phyloP scores from a whole-genome alignment of 768 basidiomycete species.

The Boletus patriciae region DNA sequence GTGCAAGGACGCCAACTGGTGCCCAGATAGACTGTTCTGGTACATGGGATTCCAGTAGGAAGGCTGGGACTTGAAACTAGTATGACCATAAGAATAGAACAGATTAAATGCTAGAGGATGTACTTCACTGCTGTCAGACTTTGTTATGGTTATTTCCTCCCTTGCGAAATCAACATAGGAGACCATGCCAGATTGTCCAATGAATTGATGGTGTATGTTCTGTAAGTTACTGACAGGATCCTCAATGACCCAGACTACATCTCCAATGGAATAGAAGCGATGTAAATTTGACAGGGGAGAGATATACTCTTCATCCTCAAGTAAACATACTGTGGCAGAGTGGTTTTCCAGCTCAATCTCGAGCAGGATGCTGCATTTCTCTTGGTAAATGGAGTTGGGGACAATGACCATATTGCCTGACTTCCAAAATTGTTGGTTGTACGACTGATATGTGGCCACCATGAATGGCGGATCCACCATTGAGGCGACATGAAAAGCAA shows the following conservation, averaged over 20 bases:
- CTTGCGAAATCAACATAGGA: fast-evolving
- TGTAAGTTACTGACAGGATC: neutral
- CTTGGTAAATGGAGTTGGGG: neutral
- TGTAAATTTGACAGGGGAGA: neutral
- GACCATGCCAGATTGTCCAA: neutral
- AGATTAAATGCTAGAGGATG: neutral
- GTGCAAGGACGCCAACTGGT: too few species aligned
- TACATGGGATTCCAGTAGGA: neutral
- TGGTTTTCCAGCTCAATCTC: neutral
- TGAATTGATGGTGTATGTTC: neutral
- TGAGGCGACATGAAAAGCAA: neutral
- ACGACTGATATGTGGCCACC: neutral
- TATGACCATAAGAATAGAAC: neutral
- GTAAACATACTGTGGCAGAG: neutral
- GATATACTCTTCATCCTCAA: neutral
- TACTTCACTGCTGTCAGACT: neutral
- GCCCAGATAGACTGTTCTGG: neutral
- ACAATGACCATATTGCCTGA: too few species aligned
- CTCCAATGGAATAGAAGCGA: neutral
- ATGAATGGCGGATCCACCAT: neutral
- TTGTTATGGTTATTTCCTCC: neutral
- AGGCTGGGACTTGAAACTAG: neutral
- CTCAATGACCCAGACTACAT: neutral
- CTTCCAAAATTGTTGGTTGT: neutral
- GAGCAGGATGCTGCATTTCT: neutral